Evolutionary conservation across 1,139 yeast genomes (phyloP).

Genomic region (Petasospora rhodanensis): DNA sequence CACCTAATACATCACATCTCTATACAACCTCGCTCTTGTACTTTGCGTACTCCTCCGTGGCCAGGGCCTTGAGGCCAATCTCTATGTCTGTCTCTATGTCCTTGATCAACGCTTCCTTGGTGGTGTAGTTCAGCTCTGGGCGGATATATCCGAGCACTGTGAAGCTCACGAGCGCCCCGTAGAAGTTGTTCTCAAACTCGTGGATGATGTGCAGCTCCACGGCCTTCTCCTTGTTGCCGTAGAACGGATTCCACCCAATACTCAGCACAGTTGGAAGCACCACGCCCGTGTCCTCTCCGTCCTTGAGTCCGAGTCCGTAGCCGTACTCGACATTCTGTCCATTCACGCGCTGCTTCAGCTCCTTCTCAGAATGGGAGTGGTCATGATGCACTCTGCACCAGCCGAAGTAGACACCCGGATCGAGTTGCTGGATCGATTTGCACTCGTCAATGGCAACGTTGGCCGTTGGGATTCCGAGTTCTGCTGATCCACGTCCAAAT

Average conservation of each 20-base stretch:
- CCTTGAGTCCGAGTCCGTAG: constrained; percentile 44
- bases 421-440: constrained; percentile 38
- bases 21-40: constrained; percentile 14
- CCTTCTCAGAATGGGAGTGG: constrained; percentile 3
- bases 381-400: constrained; percentile 44
- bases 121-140: constrained; percentile 84
- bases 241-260: constrained; percentile 94
- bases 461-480: constrained; percentile 94
- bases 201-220: constrained; percentile 88
- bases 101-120: constrained; percentile 78
- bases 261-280: constrained; percentile 89
- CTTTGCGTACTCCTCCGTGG: constrained; percentile 18
- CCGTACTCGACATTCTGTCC: constrained; percentile 49
- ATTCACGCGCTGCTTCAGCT: constrained; percentile 26
- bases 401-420: constrained; percentile 91
- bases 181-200: constrained; percentile 61
- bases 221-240: constrained; percentile 69
- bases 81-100: constrained; percentile 81
- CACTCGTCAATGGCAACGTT: constrained; percentile 66
- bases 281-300: constrained; percentile 36
- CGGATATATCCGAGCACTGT: constrained; percentile 82
- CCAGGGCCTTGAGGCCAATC: constrained; percentile 53
- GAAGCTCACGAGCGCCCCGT: constrained; percentile 73
- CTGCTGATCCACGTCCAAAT: constrained; percentile 92
- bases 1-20: too few species aligned